phyloP scores from a whole-genome alignment of 2,329 filamentous ascomycete genomes.

The Beauveria asiatica region DNA sequence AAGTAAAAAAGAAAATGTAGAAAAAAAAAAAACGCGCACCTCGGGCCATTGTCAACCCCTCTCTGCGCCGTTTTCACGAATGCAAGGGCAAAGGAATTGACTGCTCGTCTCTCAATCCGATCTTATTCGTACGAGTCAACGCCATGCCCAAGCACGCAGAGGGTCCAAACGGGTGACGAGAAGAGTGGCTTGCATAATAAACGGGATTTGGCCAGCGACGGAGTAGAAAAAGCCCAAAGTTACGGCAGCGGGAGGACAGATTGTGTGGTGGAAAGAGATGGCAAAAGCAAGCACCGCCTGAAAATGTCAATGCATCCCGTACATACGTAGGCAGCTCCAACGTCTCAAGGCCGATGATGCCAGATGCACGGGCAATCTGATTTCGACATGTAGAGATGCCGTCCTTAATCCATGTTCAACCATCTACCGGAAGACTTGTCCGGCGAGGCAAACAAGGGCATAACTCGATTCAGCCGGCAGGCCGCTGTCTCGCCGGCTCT shows the following conservation, averaged over 20 bases:
- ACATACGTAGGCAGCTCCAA: background rate
- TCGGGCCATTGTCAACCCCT: background rate
- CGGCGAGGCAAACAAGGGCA: too few relatives aligned
- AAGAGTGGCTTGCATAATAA: slow-evolving; percentile 1
- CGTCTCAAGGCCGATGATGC: background rate
- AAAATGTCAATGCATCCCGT: background rate
- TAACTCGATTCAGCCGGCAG: background rate
- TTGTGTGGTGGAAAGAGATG: slow-evolving; percentile 3
- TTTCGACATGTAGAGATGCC: background rate
- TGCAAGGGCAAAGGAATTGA: too few relatives aligned
- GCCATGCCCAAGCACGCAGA: background rate
- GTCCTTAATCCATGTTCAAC: background rate
- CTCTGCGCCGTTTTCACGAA: background rate
- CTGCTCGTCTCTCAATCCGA: background rate
- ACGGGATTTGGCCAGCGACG: background rate
- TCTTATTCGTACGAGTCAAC: background rate
- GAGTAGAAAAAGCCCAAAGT: background rate
- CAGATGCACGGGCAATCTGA: background rate
- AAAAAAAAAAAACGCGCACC: background rate
- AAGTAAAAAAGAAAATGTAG: background rate
- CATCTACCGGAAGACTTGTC: too few relatives aligned
- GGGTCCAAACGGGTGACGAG: background rate
- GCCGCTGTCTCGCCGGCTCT: background rate
- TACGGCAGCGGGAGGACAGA: background rate
- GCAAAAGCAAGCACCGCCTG: background rate